These are phyloP conservation scores for Zasmidium citrigriseum DNA, from an alignment of 2,329 filamentous ascomycete species.

Conservation along the genomic window DNA sequence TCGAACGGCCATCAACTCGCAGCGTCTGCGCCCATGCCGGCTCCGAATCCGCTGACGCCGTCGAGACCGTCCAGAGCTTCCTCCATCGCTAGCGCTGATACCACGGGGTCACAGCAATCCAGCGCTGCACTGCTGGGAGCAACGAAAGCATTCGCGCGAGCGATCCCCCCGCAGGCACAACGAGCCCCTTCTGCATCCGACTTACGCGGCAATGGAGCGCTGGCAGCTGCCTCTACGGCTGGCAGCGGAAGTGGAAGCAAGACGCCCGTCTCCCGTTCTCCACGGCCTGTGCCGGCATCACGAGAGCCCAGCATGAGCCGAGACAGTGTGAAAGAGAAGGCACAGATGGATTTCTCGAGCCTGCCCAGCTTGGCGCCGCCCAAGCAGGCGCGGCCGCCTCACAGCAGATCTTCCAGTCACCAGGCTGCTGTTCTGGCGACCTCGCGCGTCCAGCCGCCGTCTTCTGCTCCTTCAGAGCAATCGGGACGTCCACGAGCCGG, in stretches of 20 bases:
- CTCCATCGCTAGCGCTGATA: conserved; percentile 25
- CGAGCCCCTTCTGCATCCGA: background rate
- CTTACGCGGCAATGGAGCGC: conserved; percentile 17
- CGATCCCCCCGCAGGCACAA: background rate
- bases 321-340: conserved; percentile 8
- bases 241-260: conserved; percentile 23
- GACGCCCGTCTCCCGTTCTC: conserved; percentile 13
- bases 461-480: conserved; percentile 3
- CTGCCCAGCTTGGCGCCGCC: conserved; percentile 12
- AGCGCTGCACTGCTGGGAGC: conserved; percentile 54
- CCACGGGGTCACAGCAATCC: conserved; percentile 17
- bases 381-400: conserved; percentile 7
- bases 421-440: conserved; percentile 32
- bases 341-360: conserved; percentile 4
- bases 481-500: conserved; percentile 8
- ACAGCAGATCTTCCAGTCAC: conserved; percentile 27
- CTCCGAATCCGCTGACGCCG: no score
- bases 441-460: conserved; percentile 21
- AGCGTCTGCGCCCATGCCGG: conserved; percentile 29
- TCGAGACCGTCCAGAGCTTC: conserved; percentile 24
- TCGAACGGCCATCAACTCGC: conserved; percentile 39
- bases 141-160: conserved; percentile 45
- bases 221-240: conserved; percentile 42
- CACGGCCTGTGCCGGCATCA: conserved; percentile 14
- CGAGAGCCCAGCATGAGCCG: conserved; percentile 5